These are phyloP conservation scores for Tetracladium setigerum DNA, from an alignment of 495 filamentous ascomycete genomes.

Conservation along the genomic window DNA sequence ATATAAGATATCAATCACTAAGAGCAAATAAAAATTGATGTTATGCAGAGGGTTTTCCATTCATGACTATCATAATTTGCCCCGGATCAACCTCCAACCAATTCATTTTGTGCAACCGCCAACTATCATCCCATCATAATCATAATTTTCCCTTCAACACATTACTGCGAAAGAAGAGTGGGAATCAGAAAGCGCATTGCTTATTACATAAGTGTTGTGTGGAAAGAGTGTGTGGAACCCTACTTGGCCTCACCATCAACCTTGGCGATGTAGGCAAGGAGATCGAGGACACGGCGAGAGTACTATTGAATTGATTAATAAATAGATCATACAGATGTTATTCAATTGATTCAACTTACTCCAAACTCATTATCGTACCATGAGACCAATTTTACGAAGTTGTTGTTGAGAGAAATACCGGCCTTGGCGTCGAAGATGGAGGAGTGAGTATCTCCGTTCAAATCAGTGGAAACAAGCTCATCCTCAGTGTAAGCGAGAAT, in stretches of 20 bases:
- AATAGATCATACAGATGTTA: not conserved
- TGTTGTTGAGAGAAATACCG: constrained; percentile 92
- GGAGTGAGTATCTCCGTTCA: constrained; percentile 85
- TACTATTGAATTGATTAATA: constrained; percentile 38
- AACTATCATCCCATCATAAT: not conserved
- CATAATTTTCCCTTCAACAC: constrained; percentile 21
- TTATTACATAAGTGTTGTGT: constrained; percentile 2
- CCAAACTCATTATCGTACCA: constrained; percentile 69
- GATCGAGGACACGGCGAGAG: constrained; percentile 97
- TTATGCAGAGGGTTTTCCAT: too few relatives aligned
- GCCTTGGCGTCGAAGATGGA: constrained; percentile 99
- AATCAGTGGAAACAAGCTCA: constrained; percentile 86
- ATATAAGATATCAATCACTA: too few relatives aligned
- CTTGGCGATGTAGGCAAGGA: constrained; percentile 87
- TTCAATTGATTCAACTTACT: constrained; percentile 41
- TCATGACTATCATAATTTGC: too few relatives aligned
- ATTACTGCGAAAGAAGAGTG: constrained; percentile 18
- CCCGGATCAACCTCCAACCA: too few relatives aligned
- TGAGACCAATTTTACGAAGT: constrained; percentile 97
- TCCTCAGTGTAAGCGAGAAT: constrained; percentile 96
- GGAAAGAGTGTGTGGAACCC: constrained; percentile 1
- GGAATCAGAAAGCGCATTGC: constrained; percentile 14
- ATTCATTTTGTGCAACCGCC: too few relatives aligned
- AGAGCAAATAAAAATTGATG: too few relatives aligned
- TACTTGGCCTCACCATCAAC: constrained; percentile 48